Conservation (phyloP, 768 basidiomycete species). For the Hypsizygus marmoreus region DNA sequence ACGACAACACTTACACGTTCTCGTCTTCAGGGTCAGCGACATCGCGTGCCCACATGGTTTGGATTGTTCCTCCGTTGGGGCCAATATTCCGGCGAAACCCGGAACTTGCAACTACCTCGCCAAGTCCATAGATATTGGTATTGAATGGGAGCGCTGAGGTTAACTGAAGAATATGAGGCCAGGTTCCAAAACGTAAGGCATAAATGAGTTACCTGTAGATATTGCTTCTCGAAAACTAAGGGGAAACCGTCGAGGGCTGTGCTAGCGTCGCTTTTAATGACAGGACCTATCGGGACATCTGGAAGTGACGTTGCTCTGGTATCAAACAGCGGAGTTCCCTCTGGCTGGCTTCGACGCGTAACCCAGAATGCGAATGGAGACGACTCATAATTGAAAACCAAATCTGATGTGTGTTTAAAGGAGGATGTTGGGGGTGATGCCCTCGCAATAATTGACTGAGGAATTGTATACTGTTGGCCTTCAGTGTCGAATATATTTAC, state of each 20-base stretch:
- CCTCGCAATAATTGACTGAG: conserved; percentile 45
- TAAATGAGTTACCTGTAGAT: conserved; percentile 55
- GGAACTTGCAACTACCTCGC: conserved; percentile 70
- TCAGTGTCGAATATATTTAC: conserved; percentile 68
- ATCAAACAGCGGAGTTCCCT: conserved; percentile 64
- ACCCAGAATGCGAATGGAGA: conserved; percentile 82
- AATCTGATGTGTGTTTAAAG: conserved; percentile 49
- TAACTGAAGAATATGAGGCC: conserved; percentile 36
- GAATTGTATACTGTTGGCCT: conserved; percentile 67
- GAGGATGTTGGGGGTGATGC: conserved; percentile 37
- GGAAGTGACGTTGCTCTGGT: conserved; percentile 67
- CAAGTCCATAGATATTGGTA: conserved; percentile 78
- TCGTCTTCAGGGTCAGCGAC: conserved; percentile 63
- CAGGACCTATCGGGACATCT: conserved; percentile 55
- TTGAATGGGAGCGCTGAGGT: conserved; percentile 64
- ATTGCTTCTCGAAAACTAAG: conserved; percentile 79
- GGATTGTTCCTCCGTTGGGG: conserved; percentile 57
- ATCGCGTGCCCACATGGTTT: conserved; percentile 71
- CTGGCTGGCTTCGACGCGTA: conserved; percentile 62
- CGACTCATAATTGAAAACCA: conserved; percentile 66
- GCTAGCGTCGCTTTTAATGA: conserved; percentile 49
- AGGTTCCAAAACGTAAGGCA: background rate
- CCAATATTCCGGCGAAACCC: conserved; percentile 67
- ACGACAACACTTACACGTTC: conserved; percentile 51
- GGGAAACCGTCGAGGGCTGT: conserved; percentile 66